A percentile compares a stretch with the other conserved stretches of the same genome.
phyloP scores from a whole-genome alignment of 75 land plant genomes.

The Sequoia sempervirens region DNA sequence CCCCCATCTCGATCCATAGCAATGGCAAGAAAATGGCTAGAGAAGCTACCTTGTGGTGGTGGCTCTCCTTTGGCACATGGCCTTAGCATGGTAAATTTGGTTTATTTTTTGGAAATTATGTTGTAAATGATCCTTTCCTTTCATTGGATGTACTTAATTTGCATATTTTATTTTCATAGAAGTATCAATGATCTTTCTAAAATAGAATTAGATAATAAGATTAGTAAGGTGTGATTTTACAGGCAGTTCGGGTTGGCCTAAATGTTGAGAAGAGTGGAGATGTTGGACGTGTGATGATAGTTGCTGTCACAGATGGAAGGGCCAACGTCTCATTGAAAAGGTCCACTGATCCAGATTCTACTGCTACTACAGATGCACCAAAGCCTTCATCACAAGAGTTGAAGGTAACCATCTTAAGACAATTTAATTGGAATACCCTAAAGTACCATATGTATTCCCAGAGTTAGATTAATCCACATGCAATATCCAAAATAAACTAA shows the following conservation, averaged over 20 bases:
- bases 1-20: conserved; percentile 98
- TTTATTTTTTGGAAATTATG: neutral
- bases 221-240: conserved; percentile 10
- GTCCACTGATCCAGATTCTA: conserved; percentile 82
- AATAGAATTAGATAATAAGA: neutral
- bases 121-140: neutral
- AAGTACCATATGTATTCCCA: neutral
- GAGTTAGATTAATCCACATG: neutral
- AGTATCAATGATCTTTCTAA: neutral
- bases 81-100: conserved; percentile 63
- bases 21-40: conserved; percentile 97
- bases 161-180: conserved; percentile 9
- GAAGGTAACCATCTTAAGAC: conserved; percentile 48
- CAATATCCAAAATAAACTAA: neutral
- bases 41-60: conserved; percentile 97
- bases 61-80: conserved; percentile 99
- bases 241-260: conserved; percentile 97
- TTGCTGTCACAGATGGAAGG: conserved; percentile 95
- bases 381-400: conserved; percentile 81
- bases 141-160: neutral
- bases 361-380: conserved; percentile 69
- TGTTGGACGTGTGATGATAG: conserved; percentile 98
- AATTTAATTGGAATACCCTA: neutral
- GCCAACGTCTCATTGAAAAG: conserved; percentile 90
- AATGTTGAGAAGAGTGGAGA: conserved; percentile 99